These are phyloP conservation scores for Epicoccum nigrum DNA, from an alignment of 2,329 filamentous ascomycete species.

Conservation along the genomic window DNA sequence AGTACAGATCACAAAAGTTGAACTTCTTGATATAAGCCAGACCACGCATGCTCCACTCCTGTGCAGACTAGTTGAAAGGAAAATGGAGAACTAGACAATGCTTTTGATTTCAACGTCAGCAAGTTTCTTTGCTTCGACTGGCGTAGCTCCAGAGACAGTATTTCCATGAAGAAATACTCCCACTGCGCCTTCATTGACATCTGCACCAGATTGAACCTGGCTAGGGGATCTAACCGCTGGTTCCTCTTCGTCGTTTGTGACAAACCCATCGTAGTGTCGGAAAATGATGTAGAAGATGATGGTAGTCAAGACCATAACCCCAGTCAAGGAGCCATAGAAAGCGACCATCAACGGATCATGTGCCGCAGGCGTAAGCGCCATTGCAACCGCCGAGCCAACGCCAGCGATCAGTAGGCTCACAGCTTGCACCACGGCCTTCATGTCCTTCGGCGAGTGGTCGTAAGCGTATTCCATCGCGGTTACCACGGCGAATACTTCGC, in stretches of 20 bases:
- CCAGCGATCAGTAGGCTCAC: conserved; percentile 43
- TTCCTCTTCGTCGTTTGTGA: not conserved
- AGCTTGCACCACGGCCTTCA: conserved; percentile 49
- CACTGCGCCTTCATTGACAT: too few species aligned
- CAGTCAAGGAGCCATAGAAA: conserved; percentile 35
- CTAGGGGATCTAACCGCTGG: too few species aligned
- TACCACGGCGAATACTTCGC: conserved; percentile 53
- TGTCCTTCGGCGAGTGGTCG: conserved; percentile 50
- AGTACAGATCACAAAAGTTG: too few species aligned
- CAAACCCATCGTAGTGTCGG: conserved; percentile 27
- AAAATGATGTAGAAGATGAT: conserved; percentile 35
- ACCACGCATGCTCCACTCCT: too few species aligned
- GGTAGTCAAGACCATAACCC: conserved; percentile 31
- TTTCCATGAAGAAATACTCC: too few species aligned
- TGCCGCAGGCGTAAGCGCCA: conserved; percentile 40
- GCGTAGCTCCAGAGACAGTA: not conserved
- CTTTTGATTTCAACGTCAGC: not conserved
- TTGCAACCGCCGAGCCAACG: conserved; percentile 38
- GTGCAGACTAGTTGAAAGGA: not conserved
- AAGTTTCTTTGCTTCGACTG: not conserved
- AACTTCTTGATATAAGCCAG: too few species aligned
- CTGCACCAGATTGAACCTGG: too few species aligned
- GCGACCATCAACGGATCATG: conserved; percentile 38
- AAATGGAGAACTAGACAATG: not conserved
- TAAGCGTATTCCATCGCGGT: conserved; percentile 55